Base-by-base conservation (phyloP, 306 rosid genomes). In the Sicyos edulis region DNA sequence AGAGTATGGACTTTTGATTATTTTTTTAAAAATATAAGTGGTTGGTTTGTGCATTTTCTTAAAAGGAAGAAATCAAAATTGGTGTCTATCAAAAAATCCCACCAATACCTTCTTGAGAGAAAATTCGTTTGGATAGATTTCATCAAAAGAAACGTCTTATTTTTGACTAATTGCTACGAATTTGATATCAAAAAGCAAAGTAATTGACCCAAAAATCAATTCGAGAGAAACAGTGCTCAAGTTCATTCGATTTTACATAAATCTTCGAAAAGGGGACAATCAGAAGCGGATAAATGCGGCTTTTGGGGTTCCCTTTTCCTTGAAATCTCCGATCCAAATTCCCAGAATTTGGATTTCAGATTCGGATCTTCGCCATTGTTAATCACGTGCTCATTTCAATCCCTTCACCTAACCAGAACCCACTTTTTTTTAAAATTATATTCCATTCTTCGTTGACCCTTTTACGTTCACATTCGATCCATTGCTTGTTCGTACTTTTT, bases 271-370 rank as follows among this genome's bases (percentile, higher is more conserved):
- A 44, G 54, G 53, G 32, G 11, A 65, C 53, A 14, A 65, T 11
- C 32, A 19, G 54, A 44, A 65, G 54, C 29, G 44, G 71, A 34
- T 32, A 32, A 42, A 26, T 37, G 34, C 19, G 1, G 54, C 54
- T 65, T 65, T 65, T 65, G 54, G 7, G 22, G 26, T 65, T 44
- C 71, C 32, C 71, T 44, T 65, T 65, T 44, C 71, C 5, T 44
- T 4, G 71, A n/a, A 65, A 19, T 65, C 45, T 10, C 29, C 29
- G 70, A 64, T 64, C 29, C 10, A 64, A 34, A 9, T 9, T 37
- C 68, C 42, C 21, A 17, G 9, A 64, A 64, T 40, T 44, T 44
- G 24, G 10, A 45, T 10, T 0, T 12, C 16, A 40, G 54, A 65
- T 11, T n/a, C 3, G 4, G 52, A n/a, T 37, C 21, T 64, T 64